Percentiles rank a stretch among this genome's conserved stretches.
Evolutionary conservation across 139 green algal species (phyloP).

Genomic region (Chlorokybus atmophyticus): DNA sequence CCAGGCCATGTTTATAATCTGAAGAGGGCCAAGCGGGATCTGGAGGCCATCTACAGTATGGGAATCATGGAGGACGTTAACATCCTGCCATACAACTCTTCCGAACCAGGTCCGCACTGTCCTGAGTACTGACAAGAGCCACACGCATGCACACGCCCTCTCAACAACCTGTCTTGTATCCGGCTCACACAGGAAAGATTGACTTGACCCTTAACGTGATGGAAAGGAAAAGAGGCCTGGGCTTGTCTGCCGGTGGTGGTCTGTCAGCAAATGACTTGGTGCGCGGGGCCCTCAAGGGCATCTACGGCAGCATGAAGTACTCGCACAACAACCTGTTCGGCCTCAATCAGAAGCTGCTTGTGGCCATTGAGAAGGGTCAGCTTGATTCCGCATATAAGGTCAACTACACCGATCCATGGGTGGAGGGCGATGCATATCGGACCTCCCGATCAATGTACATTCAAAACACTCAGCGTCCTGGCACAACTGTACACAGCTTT

Average conservation of each 20-base stretch:
- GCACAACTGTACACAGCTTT: constrained; percentile 37
- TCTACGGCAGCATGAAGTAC: constrained; percentile 73
- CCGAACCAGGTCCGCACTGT: too few species aligned
- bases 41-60: constrained; percentile 78
- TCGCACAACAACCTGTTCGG: constrained; percentile 80
- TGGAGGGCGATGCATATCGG: constrained; percentile 66
- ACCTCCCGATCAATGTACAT: constrained; percentile 66
- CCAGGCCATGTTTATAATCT: constrained; percentile 64
- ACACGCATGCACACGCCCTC: too few species aligned
- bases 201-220: constrained; percentile 72
- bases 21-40: constrained; percentile 56
- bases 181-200: too few species aligned
- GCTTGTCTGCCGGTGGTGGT: constrained; percentile 67
- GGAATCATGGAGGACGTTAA: constrained; percentile 91
- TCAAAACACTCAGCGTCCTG: constrained; percentile 45
- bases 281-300: constrained; percentile 57
- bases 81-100: constrained; percentile 60
- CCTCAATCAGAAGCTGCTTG: constrained; percentile 71
- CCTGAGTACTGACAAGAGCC: too few species aligned
- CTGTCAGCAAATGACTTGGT: constrained; percentile 37
- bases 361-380: constrained; percentile 62
- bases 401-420: constrained; percentile 82
- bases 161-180: too few species aligned
- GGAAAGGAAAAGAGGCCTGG: constrained; percentile 76
- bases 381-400: constrained; percentile 77